Evolutionary conservation across 2,329 filamentous ascomycete species (phyloP).

Genomic region (Claviceps citrina): DNA sequence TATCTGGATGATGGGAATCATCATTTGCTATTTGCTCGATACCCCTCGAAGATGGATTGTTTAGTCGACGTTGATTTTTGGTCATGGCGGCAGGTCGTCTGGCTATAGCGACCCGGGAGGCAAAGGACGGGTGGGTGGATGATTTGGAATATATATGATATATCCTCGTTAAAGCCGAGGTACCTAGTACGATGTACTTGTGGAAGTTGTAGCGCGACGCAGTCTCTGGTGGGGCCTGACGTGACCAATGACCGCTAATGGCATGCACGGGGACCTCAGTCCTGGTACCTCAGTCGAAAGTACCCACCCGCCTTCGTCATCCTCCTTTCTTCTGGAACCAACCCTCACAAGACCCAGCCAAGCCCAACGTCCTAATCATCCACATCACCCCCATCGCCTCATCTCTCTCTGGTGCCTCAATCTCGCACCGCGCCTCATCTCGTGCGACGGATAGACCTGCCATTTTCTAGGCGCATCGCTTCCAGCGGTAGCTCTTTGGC

Average conservation of each 20-base stretch:
- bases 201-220: no score
- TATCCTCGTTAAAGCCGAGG: no score
- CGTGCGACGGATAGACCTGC: not conserved
- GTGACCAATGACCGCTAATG: no score
- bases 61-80: not conserved
- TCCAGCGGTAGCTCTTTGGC: not conserved
- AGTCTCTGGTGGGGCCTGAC: no score
- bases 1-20: slow-evolving; percentile 9
- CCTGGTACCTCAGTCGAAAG: no score
- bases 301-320: slow-evolving; percentile 3
- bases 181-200: no score
- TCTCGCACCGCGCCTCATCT: not conserved
- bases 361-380: not conserved
- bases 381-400: slow-evolving; percentile 4
- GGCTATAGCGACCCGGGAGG: not conserved
- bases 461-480: not conserved
- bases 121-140: not conserved
- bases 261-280: no score
- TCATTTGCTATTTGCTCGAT: slow-evolving; percentile 8
- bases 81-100: not conserved
- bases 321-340: slow-evolving; percentile 1
- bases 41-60: slow-evolving; percentile 6
- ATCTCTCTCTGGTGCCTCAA: not conserved
- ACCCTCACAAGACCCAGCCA: not conserved
- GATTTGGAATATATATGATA: no score